phyloP scores from a whole-genome alignment of 1,284 basidiomycete species.

The Gomphus bonarii region DNA sequence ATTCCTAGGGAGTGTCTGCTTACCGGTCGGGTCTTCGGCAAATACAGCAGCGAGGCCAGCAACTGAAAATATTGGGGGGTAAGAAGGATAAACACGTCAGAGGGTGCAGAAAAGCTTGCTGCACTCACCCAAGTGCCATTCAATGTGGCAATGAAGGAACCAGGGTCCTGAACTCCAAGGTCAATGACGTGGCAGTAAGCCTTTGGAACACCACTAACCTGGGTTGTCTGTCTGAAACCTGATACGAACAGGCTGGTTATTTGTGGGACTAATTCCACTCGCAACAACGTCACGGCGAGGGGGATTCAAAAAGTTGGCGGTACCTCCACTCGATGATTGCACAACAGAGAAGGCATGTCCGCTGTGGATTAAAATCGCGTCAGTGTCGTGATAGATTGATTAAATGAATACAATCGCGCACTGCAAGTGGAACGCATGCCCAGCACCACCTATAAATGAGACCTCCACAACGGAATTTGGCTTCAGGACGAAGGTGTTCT shows the following conservation, averaged over 20 bases:
- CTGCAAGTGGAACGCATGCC: conserved; percentile 12
- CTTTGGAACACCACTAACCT: background rate
- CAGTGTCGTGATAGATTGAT: background rate
- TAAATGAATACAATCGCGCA: background rate
- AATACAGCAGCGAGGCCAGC: conserved; percentile 23
- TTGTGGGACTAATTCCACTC: conserved; percentile 17
- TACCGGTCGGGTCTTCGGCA: conserved; percentile 20
- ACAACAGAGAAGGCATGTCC: conserved; percentile 12
- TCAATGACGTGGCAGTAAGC: background rate
- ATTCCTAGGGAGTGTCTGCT: too few species aligned
- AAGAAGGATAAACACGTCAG: too few species aligned
- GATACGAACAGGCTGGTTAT: background rate
- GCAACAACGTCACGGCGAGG: conserved; percentile 27
- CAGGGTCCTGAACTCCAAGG: conserved; percentile 18
- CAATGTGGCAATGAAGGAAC: conserved; percentile 26
- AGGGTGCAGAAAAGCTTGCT: too few species aligned
- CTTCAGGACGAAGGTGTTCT: conserved; percentile 7
- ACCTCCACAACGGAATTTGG: conserved; percentile 9
- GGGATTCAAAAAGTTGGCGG: conserved; percentile 23
- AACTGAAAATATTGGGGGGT: background rate
- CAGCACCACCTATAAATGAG: conserved; percentile 7
- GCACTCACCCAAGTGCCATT: conserved; percentile 20
- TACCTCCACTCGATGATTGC: conserved; percentile 6
- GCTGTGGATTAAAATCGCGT: background rate
- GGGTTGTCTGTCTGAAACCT: conserved; percentile 9